Evolutionary conservation across 257 asterid species (phyloP).

Genomic region (Capsicum pubescens): DNA sequence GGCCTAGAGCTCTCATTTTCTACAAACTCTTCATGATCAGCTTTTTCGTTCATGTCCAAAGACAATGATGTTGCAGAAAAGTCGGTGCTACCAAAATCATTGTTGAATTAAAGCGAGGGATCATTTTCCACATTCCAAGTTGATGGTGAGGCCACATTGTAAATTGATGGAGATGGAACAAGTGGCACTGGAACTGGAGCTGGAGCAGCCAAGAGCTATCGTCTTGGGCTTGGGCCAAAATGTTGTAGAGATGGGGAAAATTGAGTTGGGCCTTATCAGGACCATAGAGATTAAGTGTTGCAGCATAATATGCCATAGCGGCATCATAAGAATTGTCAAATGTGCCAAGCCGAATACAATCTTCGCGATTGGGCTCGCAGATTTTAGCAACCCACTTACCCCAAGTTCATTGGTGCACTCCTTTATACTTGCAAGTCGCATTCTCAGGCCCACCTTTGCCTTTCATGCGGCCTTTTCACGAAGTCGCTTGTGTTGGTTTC

Average conservation of each 20-base stretch:
- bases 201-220: not conserved
- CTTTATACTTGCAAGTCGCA: conserved; percentile 71
- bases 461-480: conserved; percentile 82
- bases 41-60: too few relatives aligned
- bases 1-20: too few relatives aligned
- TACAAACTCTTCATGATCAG: too few relatives aligned
- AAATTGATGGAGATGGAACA: not conserved
- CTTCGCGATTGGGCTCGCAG: conserved; percentile 81
- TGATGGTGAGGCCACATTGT: not conserved
- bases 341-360: conserved; percentile 86
- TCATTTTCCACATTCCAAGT: conserved; percentile 15
- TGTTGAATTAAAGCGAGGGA: too few relatives aligned
- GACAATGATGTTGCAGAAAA: too few relatives aligned
- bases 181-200: too few relatives aligned
- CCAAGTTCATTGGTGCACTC: conserved; percentile 89
- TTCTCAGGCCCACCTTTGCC: conserved; percentile 96
- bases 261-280: conserved; percentile 60
- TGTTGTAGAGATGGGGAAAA: conserved; percentile 56
- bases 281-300: conserved; percentile 70
- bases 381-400: conserved; percentile 95
- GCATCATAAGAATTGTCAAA: conserved; percentile 73
- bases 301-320: conserved; percentile 73
- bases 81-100: too few relatives aligned
- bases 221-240: not conserved
- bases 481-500: conserved; percentile 52